Evolutionary conservation across 2,329 filamentous ascomycete genomes (phyloP), one percentile per base, ranked within the genome.

Genomic region (Alternaria rosae): DNA sequence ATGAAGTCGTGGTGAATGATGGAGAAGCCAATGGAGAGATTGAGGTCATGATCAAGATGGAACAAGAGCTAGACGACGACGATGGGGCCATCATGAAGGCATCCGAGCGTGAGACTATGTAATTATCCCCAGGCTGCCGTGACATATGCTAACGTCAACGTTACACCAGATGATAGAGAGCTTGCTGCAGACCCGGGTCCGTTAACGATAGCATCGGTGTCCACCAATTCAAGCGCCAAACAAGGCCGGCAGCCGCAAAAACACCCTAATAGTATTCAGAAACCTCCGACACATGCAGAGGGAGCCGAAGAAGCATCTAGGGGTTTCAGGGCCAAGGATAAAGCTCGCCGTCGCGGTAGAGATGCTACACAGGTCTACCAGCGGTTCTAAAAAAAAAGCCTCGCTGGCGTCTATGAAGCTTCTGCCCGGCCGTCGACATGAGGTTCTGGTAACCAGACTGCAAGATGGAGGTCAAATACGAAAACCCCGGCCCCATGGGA

Each of bases 81-180:
- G 6, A 38, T 1, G 35, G 35, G 0, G 1, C 17, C 9, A 2
- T 2, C 4, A 17, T 17, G n/a, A 10, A 5, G 2, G 6, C 0
- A 38, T 17, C 15, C 1, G 0, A 38, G 0, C 4, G 35, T 38
- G 17, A 17, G 35, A 38, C 9, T 0, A 10, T 38, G 9, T 17
- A 6, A 2, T 6, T 38, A 5, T 17, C 35, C 0, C 8, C 0
- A 38, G 35, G 1, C 35, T 10, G 10, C 4, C 35, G 35, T 17
- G 17, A 38, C 5, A 4, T 11, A 5, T 10, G 3, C 35, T 38
- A 3, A 38, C 0, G 1, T 10, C 0, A 9, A 6, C 1, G 4
- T 38, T 1, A 1, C 2, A 38, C 15, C 1, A 38, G 8, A 38
- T 38, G 8, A 17, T 9, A 38, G 4, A 8, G 35, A 3, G 35